Base-by-base conservation (phyloP, 345 rosid genomes). In the Sonneratia alba region DNA sequence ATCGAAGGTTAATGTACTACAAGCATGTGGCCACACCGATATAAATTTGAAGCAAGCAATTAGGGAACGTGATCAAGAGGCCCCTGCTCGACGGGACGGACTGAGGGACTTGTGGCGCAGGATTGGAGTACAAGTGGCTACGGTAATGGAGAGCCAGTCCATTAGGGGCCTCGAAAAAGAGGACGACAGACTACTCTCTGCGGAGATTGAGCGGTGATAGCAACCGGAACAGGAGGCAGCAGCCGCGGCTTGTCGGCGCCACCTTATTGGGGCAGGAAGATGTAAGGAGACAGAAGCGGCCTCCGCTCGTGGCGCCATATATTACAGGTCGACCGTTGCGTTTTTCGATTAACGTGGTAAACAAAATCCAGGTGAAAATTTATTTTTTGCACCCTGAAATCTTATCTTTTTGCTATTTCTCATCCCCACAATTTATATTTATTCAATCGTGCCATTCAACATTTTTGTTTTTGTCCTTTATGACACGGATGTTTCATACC, bases 1-100 rank as follows among this genome's bases (percentile, higher is more conserved):
- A 18, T 88, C 86, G 81, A 89, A 89, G 86, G 89, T 16, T 3
- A 79, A 59, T 69, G 81, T 0, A 91, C 96, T 38, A 75, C 78
- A 1, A 22, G 27, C 75, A 83, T 72, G 42, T 66, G 69, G 6
- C 87, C 88, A 64, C 83, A 81, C 3, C 83, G 49, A 40, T 22
- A 38, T 66, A 66, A 7, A n/a, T 7, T n/a, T 66, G 69, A 38
- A 66, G 47, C 24, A 66, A 48, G 27, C 69, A 14, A 48, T 66
- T 66, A 6, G 47, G 48, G 24, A 13, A 47, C 24, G 47, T 36
- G 24, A 38, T 10, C 14, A 66, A 36, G 47, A 66, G 42, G 13
- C 69, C 69, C 4, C 48, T 66, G 49, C 47, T 48, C 12, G 69
- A 37, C 47, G 22, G 19, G 24, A 38, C 24, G 48, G 42, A 66